Conservation (phyloP, 2,329 filamentous ascomycete species). For the Teratosphaeria viscida region DNA sequence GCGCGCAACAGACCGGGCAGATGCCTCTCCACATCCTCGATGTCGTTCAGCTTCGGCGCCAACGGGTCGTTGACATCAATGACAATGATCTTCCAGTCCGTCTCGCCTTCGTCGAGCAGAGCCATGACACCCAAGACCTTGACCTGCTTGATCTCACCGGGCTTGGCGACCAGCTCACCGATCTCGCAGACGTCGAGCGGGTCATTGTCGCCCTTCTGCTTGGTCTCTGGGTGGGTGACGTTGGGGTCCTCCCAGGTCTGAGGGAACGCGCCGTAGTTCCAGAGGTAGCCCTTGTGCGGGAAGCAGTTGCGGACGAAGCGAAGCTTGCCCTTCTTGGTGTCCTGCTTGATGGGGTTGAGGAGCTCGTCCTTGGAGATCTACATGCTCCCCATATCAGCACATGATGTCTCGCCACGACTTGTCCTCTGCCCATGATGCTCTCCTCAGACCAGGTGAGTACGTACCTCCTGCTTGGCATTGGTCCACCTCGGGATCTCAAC, state of each 20-base stretch:
- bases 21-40: conserved; percentile 98
- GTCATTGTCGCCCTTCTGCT: conserved; percentile 99
- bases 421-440: not conserved
- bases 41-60: conserved; percentile 91
- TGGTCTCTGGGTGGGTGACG: conserved; percentile 91
- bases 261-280: conserved; percentile 99
- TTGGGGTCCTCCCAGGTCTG: conserved; percentile 99
- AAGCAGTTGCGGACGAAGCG: conserved; percentile 99
- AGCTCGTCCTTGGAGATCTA: conserved; percentile 98
- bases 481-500: conserved; percentile 99
- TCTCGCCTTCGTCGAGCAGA: conserved; percentile 97
- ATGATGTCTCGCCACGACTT: not conserved
- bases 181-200: conserved; percentile 99
- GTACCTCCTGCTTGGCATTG: conserved; percentile 97
- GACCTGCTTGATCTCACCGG: conserved; percentile 97
- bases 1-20: conserved; percentile 91
- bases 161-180: conserved; percentile 91
- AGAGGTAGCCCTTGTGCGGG: conserved; percentile 99
- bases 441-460: conserved; percentile 24
- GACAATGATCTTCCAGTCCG: conserved; percentile 99
- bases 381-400: conserved; percentile 10
- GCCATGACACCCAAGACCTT: conserved; percentile 99
- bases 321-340: conserved; percentile 99
- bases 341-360: conserved; percentile 99
- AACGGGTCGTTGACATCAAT: conserved; percentile 97